Evolutionary conservation across 2,329 filamentous ascomycete species (phyloP), one percentile per base, ranked within the genome.

Genomic region (Aureobasidium sp.): DNA sequence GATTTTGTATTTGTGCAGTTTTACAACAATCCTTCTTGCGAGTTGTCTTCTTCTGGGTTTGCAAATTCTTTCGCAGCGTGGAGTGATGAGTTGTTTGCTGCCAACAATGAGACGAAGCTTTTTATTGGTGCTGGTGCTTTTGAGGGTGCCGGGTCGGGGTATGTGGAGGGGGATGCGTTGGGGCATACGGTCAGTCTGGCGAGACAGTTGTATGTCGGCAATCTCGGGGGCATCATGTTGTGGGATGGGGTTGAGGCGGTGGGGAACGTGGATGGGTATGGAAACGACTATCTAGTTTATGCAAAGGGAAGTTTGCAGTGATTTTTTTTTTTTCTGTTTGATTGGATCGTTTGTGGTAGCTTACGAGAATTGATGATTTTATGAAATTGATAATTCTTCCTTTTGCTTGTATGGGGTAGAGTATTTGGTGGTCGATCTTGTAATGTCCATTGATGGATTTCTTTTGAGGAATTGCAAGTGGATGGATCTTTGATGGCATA

Each of bases 1-100:
- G 71, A 74, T 49, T 66, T 66, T 3, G 61, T 74, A 25, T 71
- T 63, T 48, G 63, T 72, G 8, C 70, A 74, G 51, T 74, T 72
- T 55, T 74, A 74, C 62, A 73, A 74, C 59, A 73, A 74, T 60
- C 64, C 63, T 45, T 55, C 49, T 14, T 71, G 60, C 59, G 64
- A 62, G 49, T 63, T 63, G 57, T 65, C 63, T 14, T 56, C 53
- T 11, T 22, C 53, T 0, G 66, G 63, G 27, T 66, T 65, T 56
- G 32, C 49, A 37, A 34, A 55, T 37, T 63, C 60, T 47, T 61
- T 71, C 25, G 55, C 60, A 6, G 56, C 60, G 6, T 73, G 69
- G 70, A 66, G 62, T 57, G 54, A 57, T 4, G 61, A 62, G 35
- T 57, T 67, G 4, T 50, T 39, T 2, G 58, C 56, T 7, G 54